Evolutionary conservation across 2,329 filamentous ascomycete species (phyloP).

Genomic region (Beauveria asiatica): DNA sequence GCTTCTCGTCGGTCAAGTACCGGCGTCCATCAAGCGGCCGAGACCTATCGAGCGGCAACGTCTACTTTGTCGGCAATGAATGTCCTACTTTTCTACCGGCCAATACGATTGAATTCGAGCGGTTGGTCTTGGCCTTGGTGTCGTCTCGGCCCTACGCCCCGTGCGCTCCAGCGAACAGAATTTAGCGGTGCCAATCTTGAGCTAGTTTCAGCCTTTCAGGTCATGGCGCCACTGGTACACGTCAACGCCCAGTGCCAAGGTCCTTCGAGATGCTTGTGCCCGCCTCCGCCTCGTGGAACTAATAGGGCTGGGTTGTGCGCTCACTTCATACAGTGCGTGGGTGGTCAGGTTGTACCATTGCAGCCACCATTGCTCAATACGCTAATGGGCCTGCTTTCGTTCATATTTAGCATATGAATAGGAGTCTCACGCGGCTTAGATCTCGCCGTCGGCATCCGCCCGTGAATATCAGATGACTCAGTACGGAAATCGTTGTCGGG

Average conservation of each 20-base stretch:
- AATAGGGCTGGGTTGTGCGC: too few species aligned
- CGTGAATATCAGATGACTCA: neutral
- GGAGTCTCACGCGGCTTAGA: neutral
- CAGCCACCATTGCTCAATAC: too few species aligned
- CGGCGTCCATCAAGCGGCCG: neutral
- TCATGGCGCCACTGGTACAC: constrained; percentile 2
- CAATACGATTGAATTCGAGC: neutral
- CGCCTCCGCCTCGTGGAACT: neutral
- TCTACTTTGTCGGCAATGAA: neutral
- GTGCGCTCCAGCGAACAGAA: neutral
- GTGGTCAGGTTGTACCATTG: too few species aligned
- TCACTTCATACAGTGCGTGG: too few species aligned
- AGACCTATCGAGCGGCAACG: neutral
- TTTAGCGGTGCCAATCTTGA: neutral
- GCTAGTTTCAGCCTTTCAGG: constrained; percentile 10
- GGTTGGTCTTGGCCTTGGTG: neutral
- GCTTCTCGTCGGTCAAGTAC: neutral
- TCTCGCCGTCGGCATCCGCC: neutral
- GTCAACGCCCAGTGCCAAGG: neutral
- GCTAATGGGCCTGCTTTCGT: neutral
- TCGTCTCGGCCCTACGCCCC: constrained; percentile 4
- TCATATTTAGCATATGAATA: neutral
- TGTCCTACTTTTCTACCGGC: neutral
- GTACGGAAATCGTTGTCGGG: neutral
- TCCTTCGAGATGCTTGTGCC: neutral